phyloP scores from a whole-genome alignment of 1,284 basidiomycete species.

The Boletus calvinii region DNA sequence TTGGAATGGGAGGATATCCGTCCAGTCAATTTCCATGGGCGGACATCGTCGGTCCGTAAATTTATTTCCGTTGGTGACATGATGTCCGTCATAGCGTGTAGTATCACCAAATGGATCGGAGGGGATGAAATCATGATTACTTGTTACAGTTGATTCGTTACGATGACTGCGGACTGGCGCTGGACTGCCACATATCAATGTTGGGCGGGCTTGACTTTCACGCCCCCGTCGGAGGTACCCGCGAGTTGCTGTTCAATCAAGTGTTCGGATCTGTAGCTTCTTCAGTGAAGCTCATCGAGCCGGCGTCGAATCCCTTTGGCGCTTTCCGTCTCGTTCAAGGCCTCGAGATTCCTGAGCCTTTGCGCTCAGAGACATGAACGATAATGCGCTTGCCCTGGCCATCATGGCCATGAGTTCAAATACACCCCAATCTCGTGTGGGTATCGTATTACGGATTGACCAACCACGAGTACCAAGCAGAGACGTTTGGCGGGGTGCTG shows the following conservation, averaged over 20 bases:
- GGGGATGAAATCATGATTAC: too few species aligned
- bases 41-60: slow-evolving; percentile 63
- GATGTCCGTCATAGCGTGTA: slow-evolving; percentile 52
- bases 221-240: slow-evolving; percentile 75
- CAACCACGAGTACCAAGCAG: slow-evolving; percentile 59
- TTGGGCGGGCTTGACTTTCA: slow-evolving; percentile 85
- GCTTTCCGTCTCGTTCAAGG: slow-evolving; percentile 82
- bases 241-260: slow-evolving; percentile 70
- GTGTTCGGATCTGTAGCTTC: slow-evolving; percentile 73
- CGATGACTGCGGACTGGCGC: not conserved
- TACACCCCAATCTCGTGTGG: slow-evolving; percentile 71
- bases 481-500: slow-evolving; percentile 72
- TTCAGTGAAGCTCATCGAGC: slow-evolving; percentile 71
- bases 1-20: slow-evolving; percentile 63
- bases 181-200: not conserved
- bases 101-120: slow-evolving; percentile 89
- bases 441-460: slow-evolving; percentile 77
- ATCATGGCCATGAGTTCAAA: slow-evolving; percentile 52
- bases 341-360: slow-evolving; percentile 80
- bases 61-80: not conserved
- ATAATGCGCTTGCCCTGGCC: slow-evolving; percentile 74
- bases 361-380: slow-evolving; percentile 64
- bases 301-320: slow-evolving; percentile 73
- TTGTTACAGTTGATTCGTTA: slow-evolving; percentile 35
- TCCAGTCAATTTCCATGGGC: slow-evolving; percentile 74